A percentile compares a stretch with the other conserved stretches of the same genome.
Evolutionary conservation across 345 rosid species (phyloP).

Genomic region (Garcia nutans): DNA sequence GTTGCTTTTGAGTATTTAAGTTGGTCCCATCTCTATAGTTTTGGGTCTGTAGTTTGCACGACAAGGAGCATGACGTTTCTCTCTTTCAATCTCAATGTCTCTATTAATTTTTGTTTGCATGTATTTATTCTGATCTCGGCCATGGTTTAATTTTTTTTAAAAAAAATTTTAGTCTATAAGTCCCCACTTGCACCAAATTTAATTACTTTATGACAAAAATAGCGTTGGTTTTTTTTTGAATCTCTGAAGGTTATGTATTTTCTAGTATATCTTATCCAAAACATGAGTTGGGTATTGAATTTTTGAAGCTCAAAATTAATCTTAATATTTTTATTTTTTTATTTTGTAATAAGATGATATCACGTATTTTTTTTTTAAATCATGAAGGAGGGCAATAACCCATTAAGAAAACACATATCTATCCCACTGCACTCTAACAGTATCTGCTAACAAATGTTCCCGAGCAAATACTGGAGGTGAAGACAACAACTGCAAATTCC

Average conservation of each 20-base stretch:
- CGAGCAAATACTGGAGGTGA: too few relatives aligned
- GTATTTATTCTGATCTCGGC: slow-evolving; percentile 25
- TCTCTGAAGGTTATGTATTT: background rate
- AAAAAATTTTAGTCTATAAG: slow-evolving; percentile 18
- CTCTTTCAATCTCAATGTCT: slow-evolving; percentile 31
- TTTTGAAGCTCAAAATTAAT: background rate
- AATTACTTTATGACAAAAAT: background rate
- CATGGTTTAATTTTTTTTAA: slow-evolving; percentile 10
- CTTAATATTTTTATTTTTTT: slow-evolving; percentile 13
- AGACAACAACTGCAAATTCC: too few relatives aligned
- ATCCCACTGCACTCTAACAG: too few relatives aligned
- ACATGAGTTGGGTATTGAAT: slow-evolving; percentile 1
- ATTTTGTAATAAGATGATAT: background rate
- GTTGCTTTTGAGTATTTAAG: slow-evolving; percentile 1
- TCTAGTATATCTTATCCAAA: slow-evolving; percentile 2
- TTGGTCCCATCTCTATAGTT: slow-evolving; percentile 24
- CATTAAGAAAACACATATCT: too few relatives aligned
- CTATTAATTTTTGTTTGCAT: slow-evolving; percentile 32
- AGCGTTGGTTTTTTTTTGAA: too few relatives aligned
- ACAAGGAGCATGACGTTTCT: slow-evolving; percentile 44
- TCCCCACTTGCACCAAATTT: slow-evolving; percentile 22
- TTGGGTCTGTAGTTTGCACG: slow-evolving; percentile 61
- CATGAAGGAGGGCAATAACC: too few relatives aligned
- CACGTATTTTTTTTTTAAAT: too few relatives aligned
- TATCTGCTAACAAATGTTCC: too few relatives aligned